Base-by-base conservation (phyloP, 768 basidiomycete species). In the Boletus sensibilis region DNA sequence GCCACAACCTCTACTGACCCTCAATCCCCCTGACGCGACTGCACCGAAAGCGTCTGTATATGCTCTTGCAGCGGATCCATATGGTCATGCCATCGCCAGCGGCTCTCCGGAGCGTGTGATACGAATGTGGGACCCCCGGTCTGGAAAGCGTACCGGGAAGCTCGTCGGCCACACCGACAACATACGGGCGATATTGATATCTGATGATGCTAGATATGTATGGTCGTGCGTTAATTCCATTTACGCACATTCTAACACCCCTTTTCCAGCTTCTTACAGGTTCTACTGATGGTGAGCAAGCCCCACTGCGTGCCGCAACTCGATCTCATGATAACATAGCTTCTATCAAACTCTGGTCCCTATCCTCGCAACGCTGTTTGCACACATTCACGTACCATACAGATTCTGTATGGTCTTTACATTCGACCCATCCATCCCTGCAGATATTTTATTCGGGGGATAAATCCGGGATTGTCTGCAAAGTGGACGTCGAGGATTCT, bases 91-190 rank as follows among this genome's bases (percentile, higher is more conserved):
- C 5, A 82, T 99, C 34, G 95, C 88, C 14, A 90, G 91, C 7
- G 96, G 96, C 0, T 90, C 92, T 2, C 96, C 96, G 0, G 96
- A 98, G 68, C 81, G 92, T 23, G 90, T 98, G 2, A 78, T 99
- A 25, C 78, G 94, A 21, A 75, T 97, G 58, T 99, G 94, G 94
- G 97, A 99, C 68, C 93, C 95, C 4, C 80, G 97, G 16, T 81
- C 85, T 1, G 91, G 91, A 10, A 91, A 87, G 65, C 79, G 90
- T 42, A 86, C 81, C 3, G 83, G 87, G 12, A 93, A 97, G 66
- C 80, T 98, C 1, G 92, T 98, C 8, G 96, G 96, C 0, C 96
- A 99, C 69, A 96, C 96, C 0, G 97, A 99, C 72, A 98, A 98
- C 64, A 94, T 99, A 57, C 82, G 96, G 10, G 85, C 92, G 5